These are phyloP conservation scores for Erysiphe neolycopersici DNA, from an alignment of 2,329 filamentous ascomycete species.

Conservation along the genomic window DNA sequence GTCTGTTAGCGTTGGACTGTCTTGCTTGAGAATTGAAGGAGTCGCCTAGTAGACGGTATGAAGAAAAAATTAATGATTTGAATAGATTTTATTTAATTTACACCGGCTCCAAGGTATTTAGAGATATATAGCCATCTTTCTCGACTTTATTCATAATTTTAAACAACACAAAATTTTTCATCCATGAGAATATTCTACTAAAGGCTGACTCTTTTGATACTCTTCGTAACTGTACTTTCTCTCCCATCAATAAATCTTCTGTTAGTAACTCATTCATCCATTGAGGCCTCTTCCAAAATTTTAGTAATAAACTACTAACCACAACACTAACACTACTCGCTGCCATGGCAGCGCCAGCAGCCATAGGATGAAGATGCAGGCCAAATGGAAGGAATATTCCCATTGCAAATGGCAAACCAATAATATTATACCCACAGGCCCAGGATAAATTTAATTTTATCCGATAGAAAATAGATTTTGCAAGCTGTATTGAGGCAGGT, in stretches of 20 bases:
- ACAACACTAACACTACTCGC: slow-evolving; percentile 77
- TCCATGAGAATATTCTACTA: background rate
- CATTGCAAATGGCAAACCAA: slow-evolving; percentile 92
- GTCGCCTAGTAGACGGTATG: too few relatives aligned
- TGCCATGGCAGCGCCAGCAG: slow-evolving; percentile 85
- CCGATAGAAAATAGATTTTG: slow-evolving; percentile 60
- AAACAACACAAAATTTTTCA: background rate
- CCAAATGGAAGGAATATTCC: slow-evolving; percentile 81
- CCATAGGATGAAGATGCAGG: slow-evolving; percentile 72
- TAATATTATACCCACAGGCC: slow-evolving; percentile 77
- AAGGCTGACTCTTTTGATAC: background rate
- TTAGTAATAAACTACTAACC: slow-evolving; percentile 54
- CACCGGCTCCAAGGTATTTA: background rate
- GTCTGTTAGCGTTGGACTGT: too few relatives aligned
- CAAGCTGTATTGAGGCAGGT: slow-evolving; percentile 60
- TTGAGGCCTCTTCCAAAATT: slow-evolving; percentile 56
- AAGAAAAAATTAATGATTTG: too few relatives aligned
- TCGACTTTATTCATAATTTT: background rate
- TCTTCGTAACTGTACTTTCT: background rate
- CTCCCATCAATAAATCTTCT: slow-evolving; percentile 21
- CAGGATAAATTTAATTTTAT: slow-evolving; percentile 87
- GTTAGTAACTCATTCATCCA: slow-evolving; percentile 64
- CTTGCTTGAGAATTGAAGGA: too few relatives aligned
- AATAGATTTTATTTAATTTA: background rate
- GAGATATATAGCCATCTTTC: background rate